A percentile compares a stretch with the other conserved stretches of the same genome.
These are phyloP conservation scores for Aspergillus campestris DNA, from an alignment of 495 filamentous ascomycete species.

Conservation along the genomic window DNA sequence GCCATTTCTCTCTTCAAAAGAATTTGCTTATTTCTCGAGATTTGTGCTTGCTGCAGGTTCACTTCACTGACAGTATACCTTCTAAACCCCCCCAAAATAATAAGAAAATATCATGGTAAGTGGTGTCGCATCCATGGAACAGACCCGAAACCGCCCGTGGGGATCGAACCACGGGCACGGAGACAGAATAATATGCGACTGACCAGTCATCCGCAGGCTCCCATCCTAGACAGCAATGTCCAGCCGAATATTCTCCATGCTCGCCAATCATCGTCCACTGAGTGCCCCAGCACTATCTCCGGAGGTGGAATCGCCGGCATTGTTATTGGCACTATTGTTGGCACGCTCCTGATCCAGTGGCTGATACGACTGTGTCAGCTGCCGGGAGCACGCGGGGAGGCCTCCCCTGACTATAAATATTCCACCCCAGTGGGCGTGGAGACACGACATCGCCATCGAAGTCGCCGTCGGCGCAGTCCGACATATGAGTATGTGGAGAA, in stretches of 20 bases:
- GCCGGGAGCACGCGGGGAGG: slow-evolving; percentile 14
- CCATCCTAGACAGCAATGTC: slow-evolving; percentile 1
- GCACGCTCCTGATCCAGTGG: slow-evolving; percentile 47
- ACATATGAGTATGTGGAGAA: slow-evolving; percentile 32
- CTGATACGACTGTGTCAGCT: slow-evolving; percentile 27
- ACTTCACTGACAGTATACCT: no score
- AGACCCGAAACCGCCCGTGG: no score
- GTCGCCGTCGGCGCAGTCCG: slow-evolving; percentile 11
- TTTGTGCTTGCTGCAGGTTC: neutral
- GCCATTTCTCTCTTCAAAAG: neutral
- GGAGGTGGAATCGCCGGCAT: slow-evolving; percentile 53
- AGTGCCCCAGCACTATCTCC: slow-evolving; percentile 34
- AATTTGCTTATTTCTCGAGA: neutral
- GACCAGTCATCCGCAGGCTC: neutral
- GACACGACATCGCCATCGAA: slow-evolving; percentile 9
- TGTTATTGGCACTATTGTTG: slow-evolving; percentile 50
- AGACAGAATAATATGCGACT: no score
- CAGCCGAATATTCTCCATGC: slow-evolving; percentile 10
- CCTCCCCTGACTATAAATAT: slow-evolving; percentile 20
- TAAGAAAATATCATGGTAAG: no score
- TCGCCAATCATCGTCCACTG: slow-evolving; percentile 13
- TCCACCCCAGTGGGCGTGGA: slow-evolving; percentile 8
- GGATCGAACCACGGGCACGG: no score
- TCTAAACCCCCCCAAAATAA: no score
- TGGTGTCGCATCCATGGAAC: no score